Evolutionary conservation across 768 basidiomycete species (phyloP), one percentile per base, ranked within the genome.

Genomic region (Lentinus brumalis): DNA sequence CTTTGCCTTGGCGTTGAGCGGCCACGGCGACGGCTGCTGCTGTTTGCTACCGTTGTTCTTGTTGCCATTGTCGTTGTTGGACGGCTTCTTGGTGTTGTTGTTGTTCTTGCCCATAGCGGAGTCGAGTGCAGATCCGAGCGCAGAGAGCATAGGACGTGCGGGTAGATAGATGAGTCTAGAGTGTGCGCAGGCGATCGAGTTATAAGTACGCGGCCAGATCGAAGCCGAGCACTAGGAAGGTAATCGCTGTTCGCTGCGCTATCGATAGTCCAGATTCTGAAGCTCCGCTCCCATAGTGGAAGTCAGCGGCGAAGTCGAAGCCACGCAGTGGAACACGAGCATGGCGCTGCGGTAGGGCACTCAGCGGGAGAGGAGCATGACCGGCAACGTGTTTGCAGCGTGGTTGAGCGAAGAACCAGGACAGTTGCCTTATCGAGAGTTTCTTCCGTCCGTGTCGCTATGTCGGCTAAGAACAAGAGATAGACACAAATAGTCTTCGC

Each of bases 161-260:
- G 26, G 39, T 1, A 3, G 39, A 83, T 18, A 5, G 18, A 47
- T 10, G 35, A 35, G 35, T 35, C 16, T 15, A 15, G 21, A 7
- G 16, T 21, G 15, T 45, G 44, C 44, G 15, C 7, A 18, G 16
- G 10, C 46, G 46, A 47, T 21, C 46, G 46, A 5, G 18, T 47
- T 47, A 47, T 47, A 47, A 47, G 18, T 3, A 29, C 16, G 53
- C 9, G 41, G 40, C 35, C 35, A 35, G 35, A 35, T 6, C 35
- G 21, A 26, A 26, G 21, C 21, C 21, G 21, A 26, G 21, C 21
- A 26, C 54, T 10, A 30, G 46, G 5, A 40, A 18, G n/a, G 46
- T 21, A 41, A 52, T 30, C 44, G 44, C 52, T 26, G 45, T n/a
- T 18, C 38, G 29, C 52, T 41, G 31, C 30, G 26, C 38, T 18